Evolutionary conservation across 805 yeast species (phyloP).

Genomic region (Candida caryicola): DNA sequence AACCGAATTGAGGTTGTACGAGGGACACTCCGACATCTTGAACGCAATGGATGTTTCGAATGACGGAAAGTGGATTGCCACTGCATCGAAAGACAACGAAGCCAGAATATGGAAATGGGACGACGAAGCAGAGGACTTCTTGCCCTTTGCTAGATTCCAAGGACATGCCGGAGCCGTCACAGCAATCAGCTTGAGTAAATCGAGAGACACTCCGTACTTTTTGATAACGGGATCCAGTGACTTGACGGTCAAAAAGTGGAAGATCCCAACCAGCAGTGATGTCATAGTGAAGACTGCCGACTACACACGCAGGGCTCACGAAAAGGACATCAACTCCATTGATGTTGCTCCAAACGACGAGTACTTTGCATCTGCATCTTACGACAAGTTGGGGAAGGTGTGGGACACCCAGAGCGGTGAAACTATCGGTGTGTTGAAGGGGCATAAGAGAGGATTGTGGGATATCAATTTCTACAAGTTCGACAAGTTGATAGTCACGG

Average conservation of each 20-base stretch:
- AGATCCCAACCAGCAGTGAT: slow-evolving; percentile 50
- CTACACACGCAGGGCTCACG: slow-evolving; percentile 94
- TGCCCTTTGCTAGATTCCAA: slow-evolving; percentile 57
- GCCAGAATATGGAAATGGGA: slow-evolving; percentile 80
- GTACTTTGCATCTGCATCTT: slow-evolving; percentile 87
- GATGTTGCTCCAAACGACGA: slow-evolving; percentile 91
- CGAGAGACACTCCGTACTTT: slow-evolving; percentile 56
- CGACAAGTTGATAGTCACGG: slow-evolving; percentile 75
- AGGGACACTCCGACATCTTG: slow-evolving; percentile 84
- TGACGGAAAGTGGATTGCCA: slow-evolving; percentile 87
- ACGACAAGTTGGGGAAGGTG: slow-evolving; percentile 85
- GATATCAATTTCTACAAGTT: slow-evolving; percentile 78
- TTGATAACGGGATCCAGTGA: slow-evolving; percentile 82
- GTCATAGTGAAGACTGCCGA: slow-evolving; percentile 57
- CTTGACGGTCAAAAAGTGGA: slow-evolving; percentile 84
- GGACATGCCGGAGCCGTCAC: slow-evolving; percentile 91
- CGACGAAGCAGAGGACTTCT: slow-evolving; percentile 37
- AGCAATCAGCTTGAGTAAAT: slow-evolving; percentile 72
- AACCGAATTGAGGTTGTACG: slow-evolving; percentile 60
- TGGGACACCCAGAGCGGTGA: slow-evolving; percentile 91
- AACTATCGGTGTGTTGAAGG: slow-evolving; percentile 75
- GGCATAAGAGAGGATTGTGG: slow-evolving; percentile 95
- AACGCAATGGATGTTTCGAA: slow-evolving; percentile 73
- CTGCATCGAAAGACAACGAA: slow-evolving; percentile 86
- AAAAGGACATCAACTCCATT: slow-evolving; percentile 87